Evolutionary conservation across 208 protist species (phyloP), one percentile per base, ranked within the genome.

Genomic region (Wallacemonas sp.): DNA sequence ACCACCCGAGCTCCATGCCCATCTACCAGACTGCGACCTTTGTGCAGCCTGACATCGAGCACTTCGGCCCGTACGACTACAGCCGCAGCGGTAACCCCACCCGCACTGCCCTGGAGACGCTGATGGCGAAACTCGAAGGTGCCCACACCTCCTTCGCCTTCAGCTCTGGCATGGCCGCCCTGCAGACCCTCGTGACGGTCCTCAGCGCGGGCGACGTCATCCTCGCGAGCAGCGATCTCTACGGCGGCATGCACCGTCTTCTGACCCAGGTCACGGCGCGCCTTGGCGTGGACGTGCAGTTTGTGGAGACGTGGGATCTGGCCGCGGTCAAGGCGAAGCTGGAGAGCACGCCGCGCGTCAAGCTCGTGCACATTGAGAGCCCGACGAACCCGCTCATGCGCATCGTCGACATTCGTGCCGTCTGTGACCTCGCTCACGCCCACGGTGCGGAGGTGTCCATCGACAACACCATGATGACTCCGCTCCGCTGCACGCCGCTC

Each of bases 401-500:
- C 6, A 74, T 99, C 16, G 81, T 82, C 6, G 93, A 99, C 64
- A 95, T 99, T 68, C 65, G 64, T 52, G 81, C 64, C 24, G 57
- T 97, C 27, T 85, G 87, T 24, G 80, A 93, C 38, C 68, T 94
- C 12, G 92, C 92, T 24, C 78, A 98, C 46, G 36, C 54, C 27
- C 52, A 85, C 66, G 68, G 75, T 33, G 82, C 84, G 48, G 68
- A 98, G 49, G 68, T 98, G 0, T 88, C 95, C 16, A 95, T 98
- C 27, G 98, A 99, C 68, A 98, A 96, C 77, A 99, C 98, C 8
- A 99, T 99, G 78, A 93, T 98, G 85, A 97, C 96, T 9, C 93
- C 97, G 46, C 87, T 98, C 70, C 95, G 98, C 70, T 96, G 96
- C 74, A 85, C 84, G n/a, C 95, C 97, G 41, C 80, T 98, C 12